Evolutionary conservation across 768 basidiomycete species (phyloP).

Genomic region (Psilocybe tampanensis): DNA sequence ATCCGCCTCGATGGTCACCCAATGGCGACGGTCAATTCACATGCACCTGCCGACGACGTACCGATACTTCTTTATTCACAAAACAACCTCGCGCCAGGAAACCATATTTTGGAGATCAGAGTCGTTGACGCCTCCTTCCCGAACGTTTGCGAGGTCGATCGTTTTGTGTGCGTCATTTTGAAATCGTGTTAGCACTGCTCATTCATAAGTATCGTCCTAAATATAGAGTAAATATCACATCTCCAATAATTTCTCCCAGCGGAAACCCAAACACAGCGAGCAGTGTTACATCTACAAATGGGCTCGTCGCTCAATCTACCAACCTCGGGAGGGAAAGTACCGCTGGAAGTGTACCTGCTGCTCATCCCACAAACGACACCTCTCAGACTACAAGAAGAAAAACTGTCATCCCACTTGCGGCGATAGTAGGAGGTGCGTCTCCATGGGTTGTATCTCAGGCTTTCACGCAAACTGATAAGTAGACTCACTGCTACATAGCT

Average conservation of each 20-base stretch:
- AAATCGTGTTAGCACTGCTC: neutral
- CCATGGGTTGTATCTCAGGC: neutral
- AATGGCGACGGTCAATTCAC: conserved; percentile 1
- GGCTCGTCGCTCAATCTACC: neutral
- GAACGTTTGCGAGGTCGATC: conserved; percentile 4
- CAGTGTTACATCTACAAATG: neutral
- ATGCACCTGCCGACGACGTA: neutral
- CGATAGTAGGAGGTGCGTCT: neutral
- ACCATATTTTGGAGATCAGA: neutral
- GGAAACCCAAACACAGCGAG: neutral
- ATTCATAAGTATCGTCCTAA: no score
- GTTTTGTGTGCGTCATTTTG: neutral
- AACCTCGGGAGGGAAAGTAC: neutral
- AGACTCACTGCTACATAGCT: no score
- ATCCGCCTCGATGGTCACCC: conserved; percentile 1
- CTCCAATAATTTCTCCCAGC: neutral
- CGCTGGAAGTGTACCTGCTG: no score
- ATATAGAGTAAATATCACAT: neutral
- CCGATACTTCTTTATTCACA: neutral
- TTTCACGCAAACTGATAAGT: no score
- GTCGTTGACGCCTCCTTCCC: neutral
- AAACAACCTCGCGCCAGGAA: neutral
- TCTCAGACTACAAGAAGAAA: neutral
- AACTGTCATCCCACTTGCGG: neutral
- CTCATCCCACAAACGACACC: no score